Evolutionary conservation across 2,329 filamentous ascomycete genomes (phyloP).

Genomic region (Fusarium sp.): DNA sequence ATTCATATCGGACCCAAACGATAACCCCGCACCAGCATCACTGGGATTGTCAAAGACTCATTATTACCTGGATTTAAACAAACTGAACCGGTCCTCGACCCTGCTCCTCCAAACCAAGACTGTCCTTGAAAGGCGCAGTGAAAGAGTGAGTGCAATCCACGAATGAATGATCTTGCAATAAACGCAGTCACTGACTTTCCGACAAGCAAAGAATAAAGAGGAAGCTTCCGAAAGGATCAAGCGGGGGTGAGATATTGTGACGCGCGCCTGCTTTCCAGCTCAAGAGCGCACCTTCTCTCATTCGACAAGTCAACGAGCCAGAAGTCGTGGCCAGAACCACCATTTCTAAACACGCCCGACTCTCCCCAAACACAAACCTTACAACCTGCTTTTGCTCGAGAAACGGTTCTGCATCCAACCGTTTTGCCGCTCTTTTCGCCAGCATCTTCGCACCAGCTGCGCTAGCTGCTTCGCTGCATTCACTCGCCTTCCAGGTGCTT

Average conservation of each 20-base stretch:
- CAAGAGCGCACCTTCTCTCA: conserved; percentile 25
- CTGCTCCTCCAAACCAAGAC: neutral
- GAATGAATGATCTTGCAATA: neutral
- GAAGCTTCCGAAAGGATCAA: neutral
- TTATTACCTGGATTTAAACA: neutral
- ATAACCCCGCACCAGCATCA: conserved; percentile 10
- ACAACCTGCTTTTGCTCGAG: conserved; percentile 19
- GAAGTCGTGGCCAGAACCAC: conserved; percentile 1
- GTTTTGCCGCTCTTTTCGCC: conserved; percentile 5
- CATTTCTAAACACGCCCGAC: neutral
- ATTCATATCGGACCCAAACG: neutral
- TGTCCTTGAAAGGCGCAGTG: neutral
- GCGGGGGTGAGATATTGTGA: conserved; percentile 3
- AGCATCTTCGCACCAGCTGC: neutral
- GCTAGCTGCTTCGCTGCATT: neutral
- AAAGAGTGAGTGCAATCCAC: conserved; percentile 21
- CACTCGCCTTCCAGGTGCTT: neutral
- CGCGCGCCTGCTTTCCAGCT: conserved; percentile 23
- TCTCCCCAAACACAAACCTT: neutral
- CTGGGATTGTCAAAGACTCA: neutral
- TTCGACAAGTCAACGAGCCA: neutral
- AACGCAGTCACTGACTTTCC: conserved; percentile 3
- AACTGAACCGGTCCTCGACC: neutral
- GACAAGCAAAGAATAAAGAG: conserved; percentile 8
- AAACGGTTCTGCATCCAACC: neutral